Evolutionary conservation across 805 yeast genomes (phyloP), one percentile per base, ranked within the genome.

Genomic region (Yamadazyma paraphyllophila): DNA sequence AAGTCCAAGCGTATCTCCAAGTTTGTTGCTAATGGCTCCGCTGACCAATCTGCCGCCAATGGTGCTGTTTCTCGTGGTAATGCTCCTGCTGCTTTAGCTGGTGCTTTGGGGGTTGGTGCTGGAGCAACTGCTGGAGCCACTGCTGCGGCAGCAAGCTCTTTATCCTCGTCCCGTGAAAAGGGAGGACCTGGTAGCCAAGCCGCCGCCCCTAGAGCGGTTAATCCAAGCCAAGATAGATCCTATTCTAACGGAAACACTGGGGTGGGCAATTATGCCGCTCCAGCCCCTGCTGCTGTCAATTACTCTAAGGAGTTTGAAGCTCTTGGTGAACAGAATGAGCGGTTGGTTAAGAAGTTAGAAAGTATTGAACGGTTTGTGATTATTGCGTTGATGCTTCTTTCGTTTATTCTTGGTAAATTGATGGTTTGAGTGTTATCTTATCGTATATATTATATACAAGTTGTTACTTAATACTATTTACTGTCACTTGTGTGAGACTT

Each of bases 381-480:
- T 26, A 54, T 53, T 61, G 75, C 53, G 51, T 80, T 65, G 62
- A 73, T 62, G 60, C 72, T 72, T 41, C 56, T 71, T 53, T 65
- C 76, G 73, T 62, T 88, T 82, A 57, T 69, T 78, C 66, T 85
- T 50, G 92, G 90, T 44, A 85, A 88, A 85, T 74, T 81, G 63
- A 77, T 84, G 59, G 81, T 81, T 58, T 83, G 34, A 27, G 27
- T 12, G 14, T 11, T 29, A 11, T 29, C 13, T 3, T 10, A 11
- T 29, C 31, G 10, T 13, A 36, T 27, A 9, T 27, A 26, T 27
- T 35, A 16, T 26, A 9, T 33, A 32, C 17, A 40, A 17, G n/a
- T 39, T 30, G 43, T 30, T 30, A 39, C 24, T 6, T 4, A 20
- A 20, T 20, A 20, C 24, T 20, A 20, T 20, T 20, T 20, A 20